A percentile compares a stretch with the other conserved stretches of the same genome.
Evolutionary conservation across 257 asterid species (phyloP).

Genomic region (Agastache rugosa): DNA sequence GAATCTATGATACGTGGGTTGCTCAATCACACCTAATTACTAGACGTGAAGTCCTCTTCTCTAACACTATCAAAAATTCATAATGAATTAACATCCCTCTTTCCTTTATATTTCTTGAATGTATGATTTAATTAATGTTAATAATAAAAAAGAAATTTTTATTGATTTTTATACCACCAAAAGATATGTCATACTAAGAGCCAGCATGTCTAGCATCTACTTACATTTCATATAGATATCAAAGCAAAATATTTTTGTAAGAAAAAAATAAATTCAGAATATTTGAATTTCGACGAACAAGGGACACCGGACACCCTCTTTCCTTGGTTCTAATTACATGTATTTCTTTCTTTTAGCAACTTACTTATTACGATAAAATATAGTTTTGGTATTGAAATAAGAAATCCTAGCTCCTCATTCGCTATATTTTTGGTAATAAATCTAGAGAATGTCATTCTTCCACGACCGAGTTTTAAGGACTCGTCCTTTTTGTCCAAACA

Average conservation of each 20-base stretch:
- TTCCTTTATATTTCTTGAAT: background rate
- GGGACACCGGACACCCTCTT: no score
- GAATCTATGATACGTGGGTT: constrained; percentile 41
- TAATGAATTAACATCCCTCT: background rate
- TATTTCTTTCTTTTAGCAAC: background rate
- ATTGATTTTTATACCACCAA: background rate
- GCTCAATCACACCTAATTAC: constrained; percentile 28
- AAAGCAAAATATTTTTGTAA: background rate
- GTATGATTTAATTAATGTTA: background rate
- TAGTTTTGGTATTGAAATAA: background rate
- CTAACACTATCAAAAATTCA: background rate
- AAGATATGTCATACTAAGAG: background rate
- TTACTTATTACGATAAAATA: no score
- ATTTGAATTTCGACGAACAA: no score
- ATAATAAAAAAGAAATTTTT: background rate
- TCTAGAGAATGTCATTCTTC: constrained; percentile 54
- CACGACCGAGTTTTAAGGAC: constrained; percentile 52
- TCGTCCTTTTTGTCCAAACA: constrained; percentile 46
- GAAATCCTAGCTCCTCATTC: background rate
- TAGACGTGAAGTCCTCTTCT: constrained; percentile 52
- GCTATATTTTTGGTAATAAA: constrained; percentile 19
- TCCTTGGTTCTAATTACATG: background rate
- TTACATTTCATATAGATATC: background rate
- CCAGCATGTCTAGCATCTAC: background rate
- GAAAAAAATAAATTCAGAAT: no score